phyloP scores from a whole-genome alignment of 2,329 filamentous ascomycete species.

The Drechslerella stenobrocha region DNA sequence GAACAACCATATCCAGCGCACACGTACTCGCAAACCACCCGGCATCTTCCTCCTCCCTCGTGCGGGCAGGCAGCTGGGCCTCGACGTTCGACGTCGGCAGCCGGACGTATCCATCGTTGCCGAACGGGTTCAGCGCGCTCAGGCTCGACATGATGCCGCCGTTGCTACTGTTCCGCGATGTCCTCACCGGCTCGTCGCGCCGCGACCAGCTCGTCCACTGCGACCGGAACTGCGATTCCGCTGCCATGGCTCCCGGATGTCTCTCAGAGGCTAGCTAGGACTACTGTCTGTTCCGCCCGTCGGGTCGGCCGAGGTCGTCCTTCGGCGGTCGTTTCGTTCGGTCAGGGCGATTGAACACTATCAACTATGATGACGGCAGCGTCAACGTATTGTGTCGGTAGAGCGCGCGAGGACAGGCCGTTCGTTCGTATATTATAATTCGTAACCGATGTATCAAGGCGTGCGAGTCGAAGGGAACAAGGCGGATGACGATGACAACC shows the following conservation, averaged over 20 bases:
- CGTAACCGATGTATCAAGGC: conserved; percentile 22
- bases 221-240: conserved; percentile 71
- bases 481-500: conserved; percentile 17
- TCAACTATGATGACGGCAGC: no score
- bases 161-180: conserved; percentile 63
- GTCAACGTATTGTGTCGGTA: no score
- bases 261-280: conserved; percentile 19
- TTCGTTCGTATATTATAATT: no score
- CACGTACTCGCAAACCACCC: conserved; percentile 92
- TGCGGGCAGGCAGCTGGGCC: conserved; percentile 81
- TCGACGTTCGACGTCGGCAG: conserved; percentile 75
- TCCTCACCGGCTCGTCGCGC: conserved; percentile 76
- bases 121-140: conserved; percentile 84
- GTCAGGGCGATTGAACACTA: no score
- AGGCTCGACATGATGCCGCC: conserved; percentile 75
- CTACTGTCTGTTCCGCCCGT: background rate
- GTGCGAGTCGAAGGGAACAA: conserved; percentile 11
- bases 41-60: conserved; percentile 88
- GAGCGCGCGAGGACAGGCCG: conserved; percentile 8
- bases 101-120: conserved; percentile 81
- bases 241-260: conserved; percentile 67
- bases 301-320: background rate
- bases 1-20: conserved; percentile 50
- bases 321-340: conserved; percentile 3
- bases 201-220: conserved; percentile 82